A percentile compares a stretch with the other conserved stretches of the same genome.
Conservation (phyloP, 75 land plant genomes). For the Larix kaempferi region DNA sequence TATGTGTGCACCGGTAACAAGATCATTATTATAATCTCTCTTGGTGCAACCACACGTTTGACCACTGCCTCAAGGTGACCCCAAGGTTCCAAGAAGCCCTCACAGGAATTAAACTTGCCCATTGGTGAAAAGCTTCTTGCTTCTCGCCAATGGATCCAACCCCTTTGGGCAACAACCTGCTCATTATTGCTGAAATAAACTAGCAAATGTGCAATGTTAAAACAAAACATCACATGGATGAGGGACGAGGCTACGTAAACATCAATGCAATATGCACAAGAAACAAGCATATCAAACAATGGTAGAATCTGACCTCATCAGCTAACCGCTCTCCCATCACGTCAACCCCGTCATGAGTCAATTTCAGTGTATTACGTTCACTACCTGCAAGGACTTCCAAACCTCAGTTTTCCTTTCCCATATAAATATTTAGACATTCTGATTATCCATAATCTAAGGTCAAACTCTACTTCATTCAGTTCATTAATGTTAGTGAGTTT, state of each 20-base stretch:
- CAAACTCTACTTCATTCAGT: slow-evolving; percentile 6
- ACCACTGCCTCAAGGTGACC: no score
- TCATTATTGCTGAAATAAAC: not conserved
- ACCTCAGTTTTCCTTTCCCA: not conserved
- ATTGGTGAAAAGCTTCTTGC: no score
- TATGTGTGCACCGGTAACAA: no score
- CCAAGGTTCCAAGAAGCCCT: no score
- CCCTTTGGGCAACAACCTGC: not conserved
- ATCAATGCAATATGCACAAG: not conserved
- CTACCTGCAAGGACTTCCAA: slow-evolving; percentile 56
- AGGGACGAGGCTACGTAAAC: not conserved
- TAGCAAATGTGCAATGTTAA: not conserved
- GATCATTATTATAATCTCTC: no score
- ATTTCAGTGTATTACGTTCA: slow-evolving; percentile 45
- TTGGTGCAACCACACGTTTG: no score
- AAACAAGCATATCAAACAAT: not conserved
- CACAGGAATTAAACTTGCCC: no score
- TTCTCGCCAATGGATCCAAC: no score
- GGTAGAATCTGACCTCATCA: slow-evolving; percentile 60
- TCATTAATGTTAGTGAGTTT: not conserved
- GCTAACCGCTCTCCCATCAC: slow-evolving; percentile 91
- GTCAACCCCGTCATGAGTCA: slow-evolving; percentile 90
- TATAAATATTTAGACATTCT: not conserved
- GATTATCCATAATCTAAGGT: not conserved
- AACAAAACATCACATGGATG: slow-evolving; percentile 1